Percentiles rank a stretch among this genome's conserved stretches.
phyloP scores from a whole-genome alignment of 345 rosid genomes.

The Linum trigynum region DNA sequence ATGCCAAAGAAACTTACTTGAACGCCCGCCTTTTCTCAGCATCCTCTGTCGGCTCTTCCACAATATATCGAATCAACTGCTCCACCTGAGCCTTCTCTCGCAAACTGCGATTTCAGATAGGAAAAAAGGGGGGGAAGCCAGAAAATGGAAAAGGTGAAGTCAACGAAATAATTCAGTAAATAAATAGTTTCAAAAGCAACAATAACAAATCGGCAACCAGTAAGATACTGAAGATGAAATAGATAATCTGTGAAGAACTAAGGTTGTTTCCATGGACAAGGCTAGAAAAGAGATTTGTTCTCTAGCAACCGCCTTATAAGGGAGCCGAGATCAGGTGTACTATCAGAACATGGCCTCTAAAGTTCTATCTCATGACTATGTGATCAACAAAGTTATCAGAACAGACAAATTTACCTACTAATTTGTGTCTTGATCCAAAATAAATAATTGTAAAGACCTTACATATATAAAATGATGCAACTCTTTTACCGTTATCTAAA shows the following conservation, averaged over 20 bases:
- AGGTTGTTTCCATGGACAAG: background rate
- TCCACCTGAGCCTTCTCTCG: constrained; percentile 71
- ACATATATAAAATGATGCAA: background rate
- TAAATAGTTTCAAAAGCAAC: background rate
- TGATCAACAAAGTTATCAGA: background rate
- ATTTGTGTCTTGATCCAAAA: background rate
- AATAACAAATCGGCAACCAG: background rate
- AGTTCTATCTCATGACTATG: background rate
- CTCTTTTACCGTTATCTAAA: background rate
- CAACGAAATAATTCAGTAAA: background rate
- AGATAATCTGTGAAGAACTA: background rate
- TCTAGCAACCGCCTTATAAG: background rate
- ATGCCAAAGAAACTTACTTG: constrained; percentile 43
- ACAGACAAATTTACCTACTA: background rate
- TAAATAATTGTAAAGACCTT: too few relatives aligned
- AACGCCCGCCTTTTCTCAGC: constrained; percentile 58
- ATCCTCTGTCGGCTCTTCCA: constrained; percentile 67
- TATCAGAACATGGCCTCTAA: background rate
- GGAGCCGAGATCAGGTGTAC: background rate
- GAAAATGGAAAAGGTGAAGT: background rate
- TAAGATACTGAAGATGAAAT: background rate
- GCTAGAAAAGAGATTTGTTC: background rate
- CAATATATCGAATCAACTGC: constrained; percentile 65
- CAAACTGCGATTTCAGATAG: constrained; percentile 42
- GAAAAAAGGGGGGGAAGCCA: background rate